Percentiles rank a stretch among this genome's conserved stretches.
These are phyloP conservation scores for Jatropha podagrica DNA, from an alignment of 441 rosid species.

Conservation along the genomic window DNA sequence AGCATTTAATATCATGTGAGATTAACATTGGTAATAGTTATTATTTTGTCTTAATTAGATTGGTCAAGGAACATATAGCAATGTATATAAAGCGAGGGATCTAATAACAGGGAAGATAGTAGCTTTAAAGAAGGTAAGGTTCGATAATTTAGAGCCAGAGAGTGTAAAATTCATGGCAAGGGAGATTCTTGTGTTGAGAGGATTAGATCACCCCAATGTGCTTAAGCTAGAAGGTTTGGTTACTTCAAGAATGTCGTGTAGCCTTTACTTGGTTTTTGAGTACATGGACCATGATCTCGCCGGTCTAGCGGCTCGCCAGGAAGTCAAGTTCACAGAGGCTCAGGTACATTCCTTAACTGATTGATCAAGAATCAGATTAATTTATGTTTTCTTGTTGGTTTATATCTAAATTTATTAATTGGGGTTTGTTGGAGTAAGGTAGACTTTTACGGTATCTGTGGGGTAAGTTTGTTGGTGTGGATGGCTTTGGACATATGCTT, in stretches of 20 bases:
- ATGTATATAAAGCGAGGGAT: slow-evolving; percentile 89
- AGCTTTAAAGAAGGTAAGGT: slow-evolving; percentile 89
- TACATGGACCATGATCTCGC: slow-evolving; percentile 93
- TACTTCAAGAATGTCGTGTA: slow-evolving; percentile 80
- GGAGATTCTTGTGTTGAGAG: slow-evolving; percentile 73
- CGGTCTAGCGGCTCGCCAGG: slow-evolving; percentile 64
- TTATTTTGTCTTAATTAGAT: slow-evolving; percentile 39
- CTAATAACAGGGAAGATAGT: slow-evolving; percentile 74
- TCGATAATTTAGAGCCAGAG: slow-evolving; percentile 85
- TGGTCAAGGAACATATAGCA: slow-evolving; percentile 92
- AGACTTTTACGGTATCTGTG: neutral
- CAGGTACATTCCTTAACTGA: slow-evolving; percentile 46
- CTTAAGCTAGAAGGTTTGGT: slow-evolving; percentile 88
- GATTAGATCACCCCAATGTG: slow-evolving; percentile 80
- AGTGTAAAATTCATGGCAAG: slow-evolving; percentile 95
- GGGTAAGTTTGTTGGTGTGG: slow-evolving; percentile 22
- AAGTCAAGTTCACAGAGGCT: slow-evolving; percentile 69
- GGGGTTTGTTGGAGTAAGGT: slow-evolving; percentile 15
- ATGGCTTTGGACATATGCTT: slow-evolving; percentile 19
- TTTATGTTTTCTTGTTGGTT: neutral
- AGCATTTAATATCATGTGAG: neutral
- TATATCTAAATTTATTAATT: neutral
- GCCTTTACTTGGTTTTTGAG: slow-evolving; percentile 83
- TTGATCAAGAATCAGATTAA: neutral
- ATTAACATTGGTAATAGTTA: neutral